Conservation (phyloP, 2,329 filamentous ascomycete species). For the Ceratocystiopsis minuta region DNA sequence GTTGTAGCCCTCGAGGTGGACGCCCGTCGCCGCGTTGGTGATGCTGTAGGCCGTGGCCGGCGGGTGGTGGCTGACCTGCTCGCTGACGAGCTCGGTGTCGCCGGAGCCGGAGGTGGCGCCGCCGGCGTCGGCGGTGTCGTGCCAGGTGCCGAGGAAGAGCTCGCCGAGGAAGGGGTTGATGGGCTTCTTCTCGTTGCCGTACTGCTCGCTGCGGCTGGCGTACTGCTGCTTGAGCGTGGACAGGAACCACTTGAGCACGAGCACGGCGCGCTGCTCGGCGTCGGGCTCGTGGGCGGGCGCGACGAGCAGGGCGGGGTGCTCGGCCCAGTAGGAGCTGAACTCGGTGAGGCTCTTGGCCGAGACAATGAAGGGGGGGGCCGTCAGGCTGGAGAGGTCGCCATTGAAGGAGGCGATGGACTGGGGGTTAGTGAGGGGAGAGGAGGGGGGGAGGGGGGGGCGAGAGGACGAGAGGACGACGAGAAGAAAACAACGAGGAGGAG, state of each 20-base stretch:
- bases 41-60: conserved; percentile 91
- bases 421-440: neutral
- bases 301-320: conserved; percentile 59
- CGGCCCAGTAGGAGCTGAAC: conserved; percentile 69
- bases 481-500: too few relatives aligned
- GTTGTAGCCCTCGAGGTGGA: conserved; percentile 75
- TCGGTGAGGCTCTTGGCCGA: conserved; percentile 63
- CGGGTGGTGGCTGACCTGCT: conserved; percentile 91
- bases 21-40: conserved; percentile 66
- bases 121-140: conserved; percentile 37
- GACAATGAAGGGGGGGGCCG: conserved; percentile 67
- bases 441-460: neutral
- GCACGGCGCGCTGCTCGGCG: conserved; percentile 61
- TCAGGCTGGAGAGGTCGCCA: conserved; percentile 63
- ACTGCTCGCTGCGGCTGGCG: conserved; percentile 54
- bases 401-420: conserved; percentile 66
- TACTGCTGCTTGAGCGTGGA: conserved; percentile 82
- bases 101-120: conserved; percentile 28
- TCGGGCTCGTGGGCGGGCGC: conserved; percentile 67
- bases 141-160: conserved; percentile 83
- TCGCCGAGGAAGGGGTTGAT: conserved; percentile 93
- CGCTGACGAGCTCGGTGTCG: conserved; percentile 71
- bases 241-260: conserved; percentile 94
- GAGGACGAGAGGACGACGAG: neutral
- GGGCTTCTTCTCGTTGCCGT: conserved; percentile 91